Evolutionary conservation across 345 rosid species (phyloP).

Genomic region (Schrenkiella parvula): DNA sequence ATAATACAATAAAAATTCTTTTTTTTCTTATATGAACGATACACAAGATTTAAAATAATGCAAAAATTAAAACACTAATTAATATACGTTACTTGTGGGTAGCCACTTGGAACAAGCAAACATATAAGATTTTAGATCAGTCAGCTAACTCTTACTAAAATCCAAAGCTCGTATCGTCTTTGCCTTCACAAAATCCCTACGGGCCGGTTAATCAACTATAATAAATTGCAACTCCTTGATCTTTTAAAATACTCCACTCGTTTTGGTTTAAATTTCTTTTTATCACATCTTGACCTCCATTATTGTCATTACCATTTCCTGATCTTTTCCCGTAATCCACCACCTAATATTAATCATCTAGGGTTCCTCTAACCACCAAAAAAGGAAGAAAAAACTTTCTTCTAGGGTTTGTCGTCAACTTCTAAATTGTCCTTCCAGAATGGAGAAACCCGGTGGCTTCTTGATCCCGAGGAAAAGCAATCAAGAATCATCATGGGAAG

Average conservation of each 20-base stretch:
- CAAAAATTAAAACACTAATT: neutral
- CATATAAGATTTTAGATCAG: constrained; percentile 21
- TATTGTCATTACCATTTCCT: constrained; percentile 19
- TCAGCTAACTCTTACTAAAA: constrained; percentile 31
- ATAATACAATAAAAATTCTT: neutral
- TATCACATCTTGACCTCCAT: constrained; percentile 24
- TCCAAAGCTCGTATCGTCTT: constrained; percentile 16
- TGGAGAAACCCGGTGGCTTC: constrained; percentile 16
- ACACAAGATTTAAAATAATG: neutral
- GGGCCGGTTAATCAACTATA: constrained; percentile 15
- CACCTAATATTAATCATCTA: constrained; percentile 36
- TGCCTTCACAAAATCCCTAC: constrained; percentile 8
- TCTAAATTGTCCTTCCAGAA: constrained; percentile 4
- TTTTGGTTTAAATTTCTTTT: neutral
- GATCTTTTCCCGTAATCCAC: constrained; percentile 17
- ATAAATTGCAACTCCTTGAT: neutral
- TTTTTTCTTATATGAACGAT: neutral
- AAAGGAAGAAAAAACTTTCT: neutral
- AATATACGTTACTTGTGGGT: constrained; percentile 17
- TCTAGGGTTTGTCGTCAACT: constrained; percentile 29
- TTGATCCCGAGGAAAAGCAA: constrained; percentile 16
- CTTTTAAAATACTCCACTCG: constrained; percentile 19
- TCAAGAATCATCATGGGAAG: constrained; percentile 72
- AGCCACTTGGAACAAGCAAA: constrained; percentile 28
- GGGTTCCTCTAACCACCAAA: constrained; percentile 31